Evolutionary conservation across 768 basidiomycete species (phyloP), one percentile per base, ranked within the genome.

Genomic region (Russula dissimulans): DNA sequence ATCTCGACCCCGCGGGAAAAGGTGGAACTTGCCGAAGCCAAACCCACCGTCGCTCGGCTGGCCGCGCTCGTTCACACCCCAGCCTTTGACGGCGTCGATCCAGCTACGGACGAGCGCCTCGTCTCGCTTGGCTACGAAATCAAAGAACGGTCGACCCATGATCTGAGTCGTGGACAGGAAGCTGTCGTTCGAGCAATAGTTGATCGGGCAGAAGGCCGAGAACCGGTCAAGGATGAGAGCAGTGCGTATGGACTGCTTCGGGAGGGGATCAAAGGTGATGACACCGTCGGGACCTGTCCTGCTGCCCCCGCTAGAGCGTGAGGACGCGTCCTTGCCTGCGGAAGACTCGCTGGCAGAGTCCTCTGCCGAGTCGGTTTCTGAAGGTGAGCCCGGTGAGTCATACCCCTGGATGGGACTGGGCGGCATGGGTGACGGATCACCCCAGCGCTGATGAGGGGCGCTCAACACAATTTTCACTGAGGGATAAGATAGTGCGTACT

Each of bases 41-140:
- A 91, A 91, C 1, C 89, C 89, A 38, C 89, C 88, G 65, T 90
- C 87, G 68, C 85, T 87, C 26, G 89, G 89, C 71, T 87, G 86
- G 0, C 89, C 89, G 3, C 82, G 80, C 70, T 91, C 89, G 63
- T 91, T 91, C 51, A 91, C 87, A 17, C 89, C 89, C 85, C 89
- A 90, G 2, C 82, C 80, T 69, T 91, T 91, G 66, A 90, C 81
- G 53, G 81, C 80, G 62, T 84, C 84, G 54, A 91, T 84, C 87
- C 87, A 90, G 55, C 76, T 79, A 29, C 82, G 79, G 26, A 91
- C 87, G 52, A 79, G 76, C 11, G 71, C 73, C 71, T 89, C 89
- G 65, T 87, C 86, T 63, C 78, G 75, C 67, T 71, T 74, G 17
- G 77, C 69, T 11, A 91, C 86, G 67, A 88, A 91, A 66, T 91